phyloP scores from a whole-genome alignment of 2,329 filamentous ascomycete genomes.

The Apiospora saccharicola region DNA sequence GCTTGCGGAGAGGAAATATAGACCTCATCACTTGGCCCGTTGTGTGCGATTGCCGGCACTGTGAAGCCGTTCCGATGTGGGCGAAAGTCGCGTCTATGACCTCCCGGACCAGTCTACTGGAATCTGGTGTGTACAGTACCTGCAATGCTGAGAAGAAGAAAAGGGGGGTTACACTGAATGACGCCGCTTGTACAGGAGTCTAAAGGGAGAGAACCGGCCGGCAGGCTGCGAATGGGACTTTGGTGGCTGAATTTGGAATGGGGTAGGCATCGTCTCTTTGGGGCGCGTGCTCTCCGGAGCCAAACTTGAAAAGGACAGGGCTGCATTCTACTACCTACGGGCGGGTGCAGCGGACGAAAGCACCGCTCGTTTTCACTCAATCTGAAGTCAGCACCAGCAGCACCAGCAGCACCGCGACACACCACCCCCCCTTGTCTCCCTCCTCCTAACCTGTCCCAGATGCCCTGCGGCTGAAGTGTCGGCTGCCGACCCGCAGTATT shows the following conservation, averaged over 20 bases:
- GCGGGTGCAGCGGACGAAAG: slow-evolving; percentile 18
- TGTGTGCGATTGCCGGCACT: neutral
- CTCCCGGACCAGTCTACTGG: slow-evolving; percentile 20
- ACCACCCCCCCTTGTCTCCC: neutral
- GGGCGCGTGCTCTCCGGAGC: slow-evolving; percentile 22
- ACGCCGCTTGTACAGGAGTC: slow-evolving; percentile 3
- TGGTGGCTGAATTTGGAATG: slow-evolving; percentile 24
- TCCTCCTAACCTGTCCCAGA: neutral
- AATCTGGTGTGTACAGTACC: neutral
- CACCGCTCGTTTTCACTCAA: slow-evolving; percentile 11
- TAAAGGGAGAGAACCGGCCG: neutral
- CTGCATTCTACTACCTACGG: slow-evolving; percentile 16
- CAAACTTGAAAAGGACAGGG: slow-evolving; percentile 20
- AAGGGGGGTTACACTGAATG: slow-evolving; percentile 19
- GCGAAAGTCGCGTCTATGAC: neutral
- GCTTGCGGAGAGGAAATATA: neutral
- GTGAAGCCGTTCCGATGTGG: slow-evolving; percentile 8
- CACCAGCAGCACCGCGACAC: neutral
- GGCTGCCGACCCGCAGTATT: neutral
- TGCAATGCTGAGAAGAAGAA: neutral
- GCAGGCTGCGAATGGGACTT: neutral
- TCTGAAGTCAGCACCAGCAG: slow-evolving; percentile 15
- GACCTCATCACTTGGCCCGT: neutral
- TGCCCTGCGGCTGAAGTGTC: neutral
- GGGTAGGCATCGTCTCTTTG: neutral